phyloP scores from a whole-genome alignment of 805 yeast species.

The Danielia oregonensis region DNA sequence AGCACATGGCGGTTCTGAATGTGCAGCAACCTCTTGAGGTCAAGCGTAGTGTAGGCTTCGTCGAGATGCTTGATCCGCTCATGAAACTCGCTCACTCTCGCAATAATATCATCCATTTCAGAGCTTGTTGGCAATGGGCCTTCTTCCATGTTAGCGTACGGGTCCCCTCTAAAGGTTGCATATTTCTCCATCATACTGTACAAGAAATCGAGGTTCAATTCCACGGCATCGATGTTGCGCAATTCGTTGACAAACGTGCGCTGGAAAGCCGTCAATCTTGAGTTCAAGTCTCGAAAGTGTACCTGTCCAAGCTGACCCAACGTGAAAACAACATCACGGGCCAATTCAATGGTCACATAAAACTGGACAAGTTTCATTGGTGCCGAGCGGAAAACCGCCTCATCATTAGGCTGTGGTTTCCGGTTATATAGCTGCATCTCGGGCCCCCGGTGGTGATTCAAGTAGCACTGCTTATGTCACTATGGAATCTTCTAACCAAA shows the following conservation, averaged over 20 bases:
- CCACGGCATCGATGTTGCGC: slow-evolving; percentile 33
- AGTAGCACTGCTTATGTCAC: neutral
- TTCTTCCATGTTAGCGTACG: slow-evolving; percentile 44
- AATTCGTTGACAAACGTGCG: slow-evolving; percentile 42
- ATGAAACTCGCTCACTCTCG: slow-evolving; percentile 21
- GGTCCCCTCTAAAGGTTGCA: slow-evolving; percentile 23
- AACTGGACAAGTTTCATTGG: slow-evolving; percentile 48
- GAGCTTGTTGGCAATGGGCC: slow-evolving; percentile 27
- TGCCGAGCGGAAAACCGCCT: slow-evolving; percentile 44
- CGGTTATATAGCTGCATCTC: neutral
- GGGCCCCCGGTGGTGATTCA: neutral
- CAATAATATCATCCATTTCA: slow-evolving; percentile 32
- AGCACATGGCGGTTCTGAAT: slow-evolving; percentile 37
- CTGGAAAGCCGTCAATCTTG: slow-evolving; percentile 42
- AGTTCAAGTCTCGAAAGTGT: slow-evolving; percentile 48
- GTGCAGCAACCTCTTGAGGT: slow-evolving; percentile 18
- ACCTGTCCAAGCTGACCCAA: slow-evolving; percentile 39
- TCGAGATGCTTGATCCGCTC: slow-evolving; percentile 37
- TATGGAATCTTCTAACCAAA: neutral
- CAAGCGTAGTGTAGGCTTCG: slow-evolving; percentile 26
- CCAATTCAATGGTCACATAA: slow-evolving; percentile 44
- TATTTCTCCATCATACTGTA: slow-evolving; percentile 28
- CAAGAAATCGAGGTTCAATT: slow-evolving; percentile 26
- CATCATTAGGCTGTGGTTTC: slow-evolving; percentile 12
- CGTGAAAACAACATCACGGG: slow-evolving; percentile 37